Percentiles rank a stretch among this genome's conserved stretches.
These are phyloP conservation scores for Carpinus viminea DNA, from an alignment of 306 rosid genomes.

Conservation along the genomic window DNA sequence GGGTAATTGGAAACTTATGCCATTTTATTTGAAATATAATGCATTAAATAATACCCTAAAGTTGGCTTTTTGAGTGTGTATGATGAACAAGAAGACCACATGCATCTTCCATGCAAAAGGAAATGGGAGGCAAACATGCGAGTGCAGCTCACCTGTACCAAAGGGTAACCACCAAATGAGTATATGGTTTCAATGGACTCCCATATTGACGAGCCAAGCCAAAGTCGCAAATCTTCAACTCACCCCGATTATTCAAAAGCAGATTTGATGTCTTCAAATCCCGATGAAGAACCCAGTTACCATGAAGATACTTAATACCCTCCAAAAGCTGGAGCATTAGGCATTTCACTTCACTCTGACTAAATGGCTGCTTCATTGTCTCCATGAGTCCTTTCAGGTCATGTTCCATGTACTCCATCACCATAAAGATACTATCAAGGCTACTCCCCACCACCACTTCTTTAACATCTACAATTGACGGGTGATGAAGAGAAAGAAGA, in stretches of 20 bases:
- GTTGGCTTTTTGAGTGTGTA: not conserved
- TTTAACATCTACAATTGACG: slow-evolving; percentile 92
- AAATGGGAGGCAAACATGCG: slow-evolving; percentile 8
- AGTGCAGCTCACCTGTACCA: slow-evolving; percentile 88
- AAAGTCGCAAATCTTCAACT: slow-evolving; percentile 96
- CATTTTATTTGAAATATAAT: no score
- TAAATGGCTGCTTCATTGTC: slow-evolving; percentile 93
- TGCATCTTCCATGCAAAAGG: not conserved
- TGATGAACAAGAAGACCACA: not conserved
- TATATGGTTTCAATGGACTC: slow-evolving; percentile 96
- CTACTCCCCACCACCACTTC: slow-evolving; percentile 99
- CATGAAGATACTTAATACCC: slow-evolving; percentile 97
- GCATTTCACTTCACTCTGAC: slow-evolving; percentile 99
- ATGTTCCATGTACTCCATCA: slow-evolving; percentile 99
- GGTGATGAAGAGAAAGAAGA: slow-evolving; percentile 98
- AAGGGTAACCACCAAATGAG: slow-evolving; percentile 98
- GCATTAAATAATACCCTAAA: no score
- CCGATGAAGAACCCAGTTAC: slow-evolving; percentile 99
- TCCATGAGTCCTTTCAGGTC: slow-evolving; percentile 97
- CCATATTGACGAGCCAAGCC: slow-evolving; percentile 99
- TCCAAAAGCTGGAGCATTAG: slow-evolving; percentile 93
- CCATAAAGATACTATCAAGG: slow-evolving; percentile 99
- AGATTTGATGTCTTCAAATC: slow-evolving; percentile 93
- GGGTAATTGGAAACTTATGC: no score
- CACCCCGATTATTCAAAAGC: slow-evolving; percentile 93